A percentile compares a stretch with the other conserved stretches of the same genome.
Evolutionary conservation across 2,329 filamentous ascomycete species (phyloP).

Genomic region (Talaromyces sp.): DNA sequence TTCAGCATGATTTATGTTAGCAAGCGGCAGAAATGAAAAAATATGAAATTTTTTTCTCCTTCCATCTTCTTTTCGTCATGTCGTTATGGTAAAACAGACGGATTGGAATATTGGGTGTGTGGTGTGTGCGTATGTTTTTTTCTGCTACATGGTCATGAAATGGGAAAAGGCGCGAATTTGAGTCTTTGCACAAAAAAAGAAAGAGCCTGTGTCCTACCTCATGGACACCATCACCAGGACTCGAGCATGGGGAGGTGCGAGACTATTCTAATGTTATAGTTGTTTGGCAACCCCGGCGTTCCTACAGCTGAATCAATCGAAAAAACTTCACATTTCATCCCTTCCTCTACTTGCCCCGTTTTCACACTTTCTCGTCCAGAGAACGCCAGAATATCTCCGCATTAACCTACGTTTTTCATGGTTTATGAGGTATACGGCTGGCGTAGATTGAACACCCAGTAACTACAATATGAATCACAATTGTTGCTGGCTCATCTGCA

Average conservation of each 20-base stretch:
- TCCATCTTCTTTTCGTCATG: slow-evolving; percentile 4
- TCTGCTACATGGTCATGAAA: slow-evolving; percentile 8
- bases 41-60: slow-evolving; percentile 2
- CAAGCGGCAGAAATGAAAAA: slow-evolving; percentile 15
- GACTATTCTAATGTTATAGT: slow-evolving; percentile 8
- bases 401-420: slow-evolving; percentile 61
- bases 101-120: background rate
- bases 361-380: background rate
- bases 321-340: slow-evolving; percentile 3
- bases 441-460: slow-evolving; percentile 68
- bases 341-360: too few relatives aligned
- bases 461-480: slow-evolving; percentile 14
- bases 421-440: slow-evolving; percentile 93
- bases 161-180: slow-evolving; percentile 2
- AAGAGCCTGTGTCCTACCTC: background rate
- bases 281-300: slow-evolving; percentile 11
- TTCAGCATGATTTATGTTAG: slow-evolving; percentile 15
- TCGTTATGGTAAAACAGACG: slow-evolving; percentile 8
- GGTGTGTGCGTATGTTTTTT: slow-evolving; percentile 4
- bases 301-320: slow-evolving; percentile 22
- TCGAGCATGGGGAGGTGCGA: slow-evolving; percentile 3
- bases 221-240: background rate
- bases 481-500: slow-evolving; percentile 37
- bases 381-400: slow-evolving; percentile 83
- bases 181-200: slow-evolving; percentile 7